Conservation (phyloP, 2,329 filamentous ascomycete species). For the Dichotomopilus funicola region DNA sequence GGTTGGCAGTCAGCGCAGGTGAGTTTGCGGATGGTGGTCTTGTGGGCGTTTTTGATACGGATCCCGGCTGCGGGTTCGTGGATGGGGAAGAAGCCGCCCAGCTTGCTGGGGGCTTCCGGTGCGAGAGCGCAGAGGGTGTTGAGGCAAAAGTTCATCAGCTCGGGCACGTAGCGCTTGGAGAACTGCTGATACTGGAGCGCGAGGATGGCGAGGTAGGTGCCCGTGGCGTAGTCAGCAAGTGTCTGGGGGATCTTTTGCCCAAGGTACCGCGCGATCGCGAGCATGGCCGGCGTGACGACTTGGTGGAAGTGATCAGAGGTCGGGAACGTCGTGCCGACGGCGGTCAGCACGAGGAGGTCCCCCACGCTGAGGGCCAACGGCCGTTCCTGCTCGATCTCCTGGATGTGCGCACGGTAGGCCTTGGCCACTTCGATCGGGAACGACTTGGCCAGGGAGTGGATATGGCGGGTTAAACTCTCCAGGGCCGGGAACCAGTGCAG, state of each 20-base stretch:
- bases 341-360: conserved; percentile 77
- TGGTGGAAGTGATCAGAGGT: conserved; percentile 97
- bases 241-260: conserved; percentile 65
- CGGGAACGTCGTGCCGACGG: conserved; percentile 78
- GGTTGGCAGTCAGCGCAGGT: conserved; percentile 51
- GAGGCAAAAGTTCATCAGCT: conserved; percentile 73
- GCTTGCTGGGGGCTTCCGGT: conserved; percentile 43
- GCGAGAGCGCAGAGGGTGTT: conserved; percentile 65
- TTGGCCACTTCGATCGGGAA: conserved; percentile 72
- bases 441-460: conserved; percentile 85
- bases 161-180: conserved; percentile 83
- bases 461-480: conserved; percentile 78
- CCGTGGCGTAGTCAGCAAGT: conserved; percentile 62
- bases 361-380: conserved; percentile 52
- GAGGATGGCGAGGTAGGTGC: conserved; percentile 72
- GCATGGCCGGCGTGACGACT: conserved; percentile 82
- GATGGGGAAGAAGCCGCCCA: conserved; percentile 53
- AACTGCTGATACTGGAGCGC: conserved; percentile 75
- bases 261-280: conserved; percentile 77
- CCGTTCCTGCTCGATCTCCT: conserved; percentile 43
- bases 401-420: conserved; percentile 69
- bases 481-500: conserved; percentile 58
- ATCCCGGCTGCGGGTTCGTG: conserved; percentile 49
- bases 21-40: conserved; percentile 44
- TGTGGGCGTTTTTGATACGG: conserved; percentile 42